Base-by-base conservation (phyloP, 192 early-diverging fungal species). In the Backusella psychrophila region DNA sequence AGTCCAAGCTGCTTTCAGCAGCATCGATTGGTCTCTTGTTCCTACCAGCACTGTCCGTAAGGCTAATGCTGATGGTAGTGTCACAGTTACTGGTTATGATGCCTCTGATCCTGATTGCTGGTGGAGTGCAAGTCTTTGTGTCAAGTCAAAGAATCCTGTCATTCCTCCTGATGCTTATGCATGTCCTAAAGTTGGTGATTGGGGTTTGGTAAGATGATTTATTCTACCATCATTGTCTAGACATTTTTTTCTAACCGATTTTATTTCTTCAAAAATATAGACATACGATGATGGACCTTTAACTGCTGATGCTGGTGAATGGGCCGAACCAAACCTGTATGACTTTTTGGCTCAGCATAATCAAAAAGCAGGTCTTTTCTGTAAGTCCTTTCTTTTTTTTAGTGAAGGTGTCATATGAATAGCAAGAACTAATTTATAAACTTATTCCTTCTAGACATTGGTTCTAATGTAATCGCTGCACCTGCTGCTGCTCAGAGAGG, bases 281-380 rank as follows among this genome's bases (percentile, higher is more conserved):
- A 74, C 75, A 33, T 72, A 80, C 41, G 84, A 85, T 66, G 84
- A 82, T 78, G 81, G 81, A 52, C 81, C 81, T 33, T 72, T 82
- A 42, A 77, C 75, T 14, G 72, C 74, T 19, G 70, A 59, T 33
- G 76, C 71, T 9, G 77, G 49, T 21, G 36, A 78, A 56, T 80
- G 74, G 74, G 80, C 78, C 29, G 80, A 82, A 56, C 84, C 46
- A 66, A 3, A 79, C 17, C 36, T 85, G 70, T 85, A 85, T 49
- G 72, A 85, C 33, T 85, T 76, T 38, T 80, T 83, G 59, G 85
- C 82, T 53, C 73, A 63, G 0, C 63, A 83, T 34, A 84, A 88
- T 29, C 87, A 85, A 71, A 85, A 82, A 46, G 84, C 81, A 6
- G 74, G 73, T 17, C 73, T 85, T 38, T 85, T 84, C 75, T 83